Percentiles rank a stretch among this genome's conserved stretches.
phyloP scores from a whole-genome alignment of 306 rosid species.

The Begonia peltatifolia region DNA sequence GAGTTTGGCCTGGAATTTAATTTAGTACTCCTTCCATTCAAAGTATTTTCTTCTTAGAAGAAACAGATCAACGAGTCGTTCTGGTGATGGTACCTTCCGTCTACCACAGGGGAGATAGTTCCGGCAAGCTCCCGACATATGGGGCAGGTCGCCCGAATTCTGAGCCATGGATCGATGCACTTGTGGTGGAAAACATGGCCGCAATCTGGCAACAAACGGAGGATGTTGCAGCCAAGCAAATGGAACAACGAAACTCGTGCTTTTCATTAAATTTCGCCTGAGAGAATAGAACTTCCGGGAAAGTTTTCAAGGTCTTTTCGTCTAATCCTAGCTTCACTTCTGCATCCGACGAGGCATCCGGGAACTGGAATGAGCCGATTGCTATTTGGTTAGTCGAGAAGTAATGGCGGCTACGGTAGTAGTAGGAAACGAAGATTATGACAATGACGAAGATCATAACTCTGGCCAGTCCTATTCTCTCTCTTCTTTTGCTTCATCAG shows the following conservation, averaged over 20 bases:
- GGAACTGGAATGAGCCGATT: not conserved
- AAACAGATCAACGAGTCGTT: too few relatives aligned
- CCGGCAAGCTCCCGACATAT: constrained; percentile 23
- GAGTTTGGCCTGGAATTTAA: too few relatives aligned
- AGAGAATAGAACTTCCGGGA: constrained; percentile 5
- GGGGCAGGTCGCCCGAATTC: constrained; percentile 23
- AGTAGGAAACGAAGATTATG: constrained; percentile 10
- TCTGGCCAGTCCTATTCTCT: constrained; percentile 9
- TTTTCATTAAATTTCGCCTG: not conserved
- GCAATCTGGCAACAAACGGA: constrained; percentile 31
- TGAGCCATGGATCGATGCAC: constrained; percentile 30
- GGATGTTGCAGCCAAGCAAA: constrained; percentile 15
- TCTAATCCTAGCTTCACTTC: constrained; percentile 2
- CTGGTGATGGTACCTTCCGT: too few relatives aligned
- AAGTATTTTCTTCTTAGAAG: too few relatives aligned
- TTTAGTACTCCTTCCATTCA: too few relatives aligned
- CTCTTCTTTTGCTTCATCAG: not conserved
- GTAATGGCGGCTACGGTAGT: constrained; percentile 1
- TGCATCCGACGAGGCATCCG: not conserved
- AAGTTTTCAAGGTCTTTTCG: constrained; percentile 1
- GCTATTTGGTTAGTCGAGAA: not conserved
- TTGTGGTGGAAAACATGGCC: constrained; percentile 27
- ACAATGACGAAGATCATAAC: constrained; percentile 1
- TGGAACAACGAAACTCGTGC: constrained; percentile 3
- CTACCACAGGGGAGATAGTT: constrained; percentile 4